phyloP scores from a whole-genome alignment of 306 rosid genomes.

The Vigna reflexopilosa region DNA sequence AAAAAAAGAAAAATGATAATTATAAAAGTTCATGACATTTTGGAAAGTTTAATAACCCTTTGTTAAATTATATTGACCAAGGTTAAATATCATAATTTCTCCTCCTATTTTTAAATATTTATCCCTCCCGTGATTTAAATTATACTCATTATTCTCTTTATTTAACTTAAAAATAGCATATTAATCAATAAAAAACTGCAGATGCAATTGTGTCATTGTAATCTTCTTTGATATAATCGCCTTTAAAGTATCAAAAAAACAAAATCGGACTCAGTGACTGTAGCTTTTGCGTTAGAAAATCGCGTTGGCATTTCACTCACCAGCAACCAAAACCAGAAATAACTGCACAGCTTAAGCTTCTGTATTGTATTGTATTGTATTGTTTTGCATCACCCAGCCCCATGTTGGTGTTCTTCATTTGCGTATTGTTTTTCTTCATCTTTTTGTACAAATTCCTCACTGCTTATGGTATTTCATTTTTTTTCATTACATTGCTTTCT shows the following conservation, averaged over 20 bases:
- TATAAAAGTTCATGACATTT: no score
- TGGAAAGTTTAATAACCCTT: no score
- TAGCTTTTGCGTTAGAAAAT: not conserved
- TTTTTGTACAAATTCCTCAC: conserved; percentile 61
- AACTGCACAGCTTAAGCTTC: not conserved
- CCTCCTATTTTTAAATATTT: no score
- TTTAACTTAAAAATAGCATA: no score
- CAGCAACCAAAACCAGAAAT: not conserved
- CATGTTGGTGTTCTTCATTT: conserved; percentile 39
- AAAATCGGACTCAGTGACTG: not conserved
- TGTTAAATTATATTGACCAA: no score
- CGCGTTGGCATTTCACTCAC: not conserved
- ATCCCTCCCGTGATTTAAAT: no score
- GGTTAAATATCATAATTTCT: no score
- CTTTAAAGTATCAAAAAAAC: not conserved
- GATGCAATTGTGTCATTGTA: not conserved
- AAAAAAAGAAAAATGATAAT: no score
- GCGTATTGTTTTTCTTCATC: conserved; percentile 43
- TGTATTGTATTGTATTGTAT: not conserved
- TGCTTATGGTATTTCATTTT: conserved; percentile 62
- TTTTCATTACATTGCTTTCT: not conserved
- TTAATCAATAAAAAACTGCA: no score
- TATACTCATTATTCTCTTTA: no score
- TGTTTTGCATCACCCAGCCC: not conserved
- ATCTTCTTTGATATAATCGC: not conserved